phyloP scores from a whole-genome alignment of 148 eudicot species.

The Drosera capensis region DNA sequence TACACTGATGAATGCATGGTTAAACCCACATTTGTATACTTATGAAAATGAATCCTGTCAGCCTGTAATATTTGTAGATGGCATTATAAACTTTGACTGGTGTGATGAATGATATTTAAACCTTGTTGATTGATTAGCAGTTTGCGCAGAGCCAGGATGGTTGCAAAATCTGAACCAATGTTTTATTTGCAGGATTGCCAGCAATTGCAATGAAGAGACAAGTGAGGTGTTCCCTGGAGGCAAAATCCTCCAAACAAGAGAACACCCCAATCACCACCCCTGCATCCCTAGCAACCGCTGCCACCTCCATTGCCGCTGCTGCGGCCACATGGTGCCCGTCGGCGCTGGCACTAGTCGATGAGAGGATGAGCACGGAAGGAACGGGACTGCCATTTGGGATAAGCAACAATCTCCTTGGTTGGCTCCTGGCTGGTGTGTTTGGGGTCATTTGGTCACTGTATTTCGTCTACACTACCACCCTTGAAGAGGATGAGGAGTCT shows the following conservation, averaged over 20 bases:
- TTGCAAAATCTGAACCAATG: no score
- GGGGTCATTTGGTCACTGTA: slow-evolving; percentile 80
- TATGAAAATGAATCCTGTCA: no score
- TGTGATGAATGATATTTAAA: no score
- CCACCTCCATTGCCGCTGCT: slow-evolving; percentile 9
- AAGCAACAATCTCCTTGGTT: slow-evolving; percentile 84
- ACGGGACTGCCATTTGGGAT: slow-evolving; percentile 90
- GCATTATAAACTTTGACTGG: no score
- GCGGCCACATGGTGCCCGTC: slow-evolving; percentile 57
- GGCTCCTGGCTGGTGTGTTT: slow-evolving; percentile 74
- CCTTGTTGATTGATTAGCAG: no score
- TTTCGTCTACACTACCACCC: slow-evolving; percentile 40
- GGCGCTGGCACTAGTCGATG: slow-evolving; percentile 93
- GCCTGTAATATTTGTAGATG: no score
- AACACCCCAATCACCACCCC: slow-evolving; percentile 11
- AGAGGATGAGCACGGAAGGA: slow-evolving; percentile 98
- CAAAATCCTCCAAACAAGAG: slow-evolving; percentile 22
- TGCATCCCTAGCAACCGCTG: no score
- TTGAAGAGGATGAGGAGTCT: slow-evolving; percentile 96
- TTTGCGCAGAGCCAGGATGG: no score
- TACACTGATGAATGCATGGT: no score
- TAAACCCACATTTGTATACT: no score
- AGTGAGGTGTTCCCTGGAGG: slow-evolving; percentile 58
- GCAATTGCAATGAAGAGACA: slow-evolving; percentile 45
- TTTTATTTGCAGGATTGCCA: slow-evolving; percentile 54